phyloP scores from a whole-genome alignment of 2,329 filamentous ascomycete species.

The Fusarium proliferatum region DNA sequence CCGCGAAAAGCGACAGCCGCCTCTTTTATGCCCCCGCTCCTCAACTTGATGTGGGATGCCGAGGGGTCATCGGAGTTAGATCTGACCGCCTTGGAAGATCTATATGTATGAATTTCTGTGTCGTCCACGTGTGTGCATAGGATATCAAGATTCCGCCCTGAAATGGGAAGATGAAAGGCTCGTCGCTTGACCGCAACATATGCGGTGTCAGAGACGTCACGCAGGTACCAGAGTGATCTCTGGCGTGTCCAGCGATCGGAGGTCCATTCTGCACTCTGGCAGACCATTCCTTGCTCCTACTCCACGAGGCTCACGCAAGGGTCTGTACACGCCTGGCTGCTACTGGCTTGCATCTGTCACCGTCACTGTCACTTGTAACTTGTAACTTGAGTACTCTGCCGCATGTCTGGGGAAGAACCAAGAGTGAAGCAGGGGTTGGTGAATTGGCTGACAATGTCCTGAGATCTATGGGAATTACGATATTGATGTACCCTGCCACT shows the following conservation, averaged over 20 bases:
- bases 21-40: constrained; percentile 1
- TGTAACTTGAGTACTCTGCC: constrained; percentile 20
- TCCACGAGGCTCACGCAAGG: constrained; percentile 45
- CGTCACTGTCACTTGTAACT: constrained; percentile 4
- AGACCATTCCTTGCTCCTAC: constrained; percentile 33
- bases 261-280: constrained; percentile 19
- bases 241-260: constrained; percentile 7
- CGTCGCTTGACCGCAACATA: constrained; percentile 19
- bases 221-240: constrained; percentile 41
- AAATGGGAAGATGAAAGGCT: constrained; percentile 4
- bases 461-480: constrained; percentile 15
- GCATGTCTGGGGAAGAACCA: constrained; percentile 26
- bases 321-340: constrained; percentile 33
- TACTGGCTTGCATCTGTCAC: constrained; percentile 35
- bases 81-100: constrained; percentile 12
- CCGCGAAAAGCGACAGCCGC: constrained; percentile 43
- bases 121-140: constrained; percentile 9
- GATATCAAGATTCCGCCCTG: neutral
- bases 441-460: constrained; percentile 32
- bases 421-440: constrained; percentile 30
- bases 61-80: constrained; percentile 26
- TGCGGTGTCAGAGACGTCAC: constrained; percentile 41
- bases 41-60: constrained; percentile 11
- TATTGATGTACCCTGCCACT: constrained; percentile 26
- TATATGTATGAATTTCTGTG: constrained; percentile 6